A percentile compares a stretch with the other conserved stretches of the same genome.
phyloP scores from a whole-genome alignment of 768 basidiomycete species.

The Kockovaella imperatae region DNA sequence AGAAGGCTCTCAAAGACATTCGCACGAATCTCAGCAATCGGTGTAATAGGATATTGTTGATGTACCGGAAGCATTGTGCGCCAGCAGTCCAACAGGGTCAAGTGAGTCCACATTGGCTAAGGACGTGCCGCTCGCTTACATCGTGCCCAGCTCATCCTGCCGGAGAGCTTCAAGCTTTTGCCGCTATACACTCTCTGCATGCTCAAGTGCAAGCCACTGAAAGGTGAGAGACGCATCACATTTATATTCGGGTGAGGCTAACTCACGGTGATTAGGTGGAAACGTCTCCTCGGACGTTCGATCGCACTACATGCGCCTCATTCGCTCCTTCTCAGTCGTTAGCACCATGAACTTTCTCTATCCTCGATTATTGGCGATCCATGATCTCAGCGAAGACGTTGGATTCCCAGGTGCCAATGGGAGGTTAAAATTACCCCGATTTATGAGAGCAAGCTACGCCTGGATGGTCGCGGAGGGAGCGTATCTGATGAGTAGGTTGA shows the following conservation, averaged over 20 bases:
- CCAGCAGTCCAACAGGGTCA: conserved; percentile 67
- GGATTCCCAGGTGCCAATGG: conserved; percentile 64
- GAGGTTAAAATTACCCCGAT: conserved; percentile 59
- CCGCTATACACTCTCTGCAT: conserved; percentile 74
- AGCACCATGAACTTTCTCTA: conserved; percentile 71
- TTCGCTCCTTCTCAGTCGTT: conserved; percentile 64
- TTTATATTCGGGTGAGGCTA: not conserved
- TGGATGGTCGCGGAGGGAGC: conserved; percentile 86
- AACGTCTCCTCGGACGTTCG: conserved; percentile 90
- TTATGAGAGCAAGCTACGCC: conserved; percentile 71
- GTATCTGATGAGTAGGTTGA: conserved; percentile 73
- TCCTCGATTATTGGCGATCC: conserved; percentile 77
- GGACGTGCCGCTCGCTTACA: conserved; percentile 2
- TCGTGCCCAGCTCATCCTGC: conserved; percentile 68
- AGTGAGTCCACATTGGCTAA: conserved; percentile 49
- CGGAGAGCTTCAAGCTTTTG: conserved; percentile 81
- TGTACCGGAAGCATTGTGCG: conserved; percentile 84
- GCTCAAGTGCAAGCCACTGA: conserved; percentile 83
- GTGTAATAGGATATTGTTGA: conserved; percentile 70
- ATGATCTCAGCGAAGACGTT: conserved; percentile 65
- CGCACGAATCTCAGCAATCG: conserved; percentile 76
- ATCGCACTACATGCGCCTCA: conserved; percentile 69
- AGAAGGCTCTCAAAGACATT: conserved; percentile 61
- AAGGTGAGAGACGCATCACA: conserved; percentile 53
- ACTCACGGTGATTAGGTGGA: conserved; percentile 52